A percentile compares a stretch with the other conserved stretches of the same genome.
These are phyloP conservation scores for Lactarius hatsudake DNA, from an alignment of 768 basidiomycete genomes.

Conservation along the genomic window DNA sequence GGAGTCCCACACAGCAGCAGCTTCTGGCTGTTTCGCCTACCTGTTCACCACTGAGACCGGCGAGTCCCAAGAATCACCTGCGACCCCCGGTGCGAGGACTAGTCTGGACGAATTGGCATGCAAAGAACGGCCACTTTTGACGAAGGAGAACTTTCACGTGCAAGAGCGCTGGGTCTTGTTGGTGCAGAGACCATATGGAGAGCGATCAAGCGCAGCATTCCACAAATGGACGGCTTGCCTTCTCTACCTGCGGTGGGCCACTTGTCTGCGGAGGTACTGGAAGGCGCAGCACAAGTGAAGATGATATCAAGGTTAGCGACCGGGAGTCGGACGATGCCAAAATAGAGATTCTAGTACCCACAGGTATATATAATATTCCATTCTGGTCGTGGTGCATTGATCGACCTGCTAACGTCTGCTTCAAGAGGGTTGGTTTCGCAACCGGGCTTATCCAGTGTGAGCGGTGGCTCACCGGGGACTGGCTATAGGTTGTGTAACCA, in stretches of 20 bases:
- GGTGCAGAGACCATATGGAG: slow-evolving; percentile 50
- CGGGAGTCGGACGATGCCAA: slow-evolving; percentile 38
- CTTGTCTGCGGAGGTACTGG: not conserved
- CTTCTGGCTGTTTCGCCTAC: slow-evolving; percentile 70
- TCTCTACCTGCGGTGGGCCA: not conserved
- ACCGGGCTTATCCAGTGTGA: not conserved
- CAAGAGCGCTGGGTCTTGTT: slow-evolving; percentile 46
- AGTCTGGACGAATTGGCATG: slow-evolving; percentile 60
- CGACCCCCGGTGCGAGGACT: slow-evolving; percentile 27
- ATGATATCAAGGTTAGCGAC: slow-evolving; percentile 10
- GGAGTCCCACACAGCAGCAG: slow-evolving; percentile 39
- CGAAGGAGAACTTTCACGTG: slow-evolving; percentile 42
- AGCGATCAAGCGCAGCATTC: slow-evolving; percentile 45
- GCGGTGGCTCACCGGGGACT: not conserved
- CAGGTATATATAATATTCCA: not conserved
- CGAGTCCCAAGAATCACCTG: slow-evolving; percentile 15
- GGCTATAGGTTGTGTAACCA: not conserved
- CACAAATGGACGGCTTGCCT: slow-evolving; percentile 24
- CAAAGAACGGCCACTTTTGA: slow-evolving; percentile 37
- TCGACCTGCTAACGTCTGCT: not conserved
- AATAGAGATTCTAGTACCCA: slow-evolving; percentile 44
- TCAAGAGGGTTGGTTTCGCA: not conserved
- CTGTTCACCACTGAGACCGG: slow-evolving; percentile 29
- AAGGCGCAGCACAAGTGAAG: slow-evolving; percentile 16
- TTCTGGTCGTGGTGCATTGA: not conserved